Evolutionary conservation across 1,284 basidiomycete species (phyloP).

Genomic region (Salmacisia buchloeana): DNA sequence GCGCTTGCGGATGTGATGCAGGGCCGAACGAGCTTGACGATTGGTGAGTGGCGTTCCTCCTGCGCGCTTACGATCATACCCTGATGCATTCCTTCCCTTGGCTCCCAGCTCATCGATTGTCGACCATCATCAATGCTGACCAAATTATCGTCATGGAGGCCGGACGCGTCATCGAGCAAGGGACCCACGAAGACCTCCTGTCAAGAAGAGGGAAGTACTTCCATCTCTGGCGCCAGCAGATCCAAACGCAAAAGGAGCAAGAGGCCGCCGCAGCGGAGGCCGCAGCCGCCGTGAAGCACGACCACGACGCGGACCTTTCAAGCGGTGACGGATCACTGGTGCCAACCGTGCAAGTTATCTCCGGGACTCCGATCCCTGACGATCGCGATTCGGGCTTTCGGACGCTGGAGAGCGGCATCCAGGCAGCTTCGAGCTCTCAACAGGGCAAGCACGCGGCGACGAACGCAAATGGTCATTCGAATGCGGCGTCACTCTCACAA

Average conservation of each 20-base stretch:
- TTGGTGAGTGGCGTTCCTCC: conserved; percentile 10
- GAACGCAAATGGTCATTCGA: not conserved
- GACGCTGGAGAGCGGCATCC: not conserved
- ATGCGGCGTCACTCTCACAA: not conserved
- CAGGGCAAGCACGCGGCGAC: not conserved
- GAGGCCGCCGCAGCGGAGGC: conserved; percentile 26
- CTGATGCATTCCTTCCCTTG: not conserved
- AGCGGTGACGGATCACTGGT: not conserved
- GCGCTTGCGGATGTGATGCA: conserved; percentile 45
- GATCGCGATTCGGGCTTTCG: not conserved
- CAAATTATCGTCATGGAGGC: conserved; percentile 39
- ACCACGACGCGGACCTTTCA: not conserved
- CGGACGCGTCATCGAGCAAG: conserved; percentile 33
- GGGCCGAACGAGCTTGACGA: conserved; percentile 46
- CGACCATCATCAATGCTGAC: conserved; percentile 49
- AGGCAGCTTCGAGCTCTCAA: too few relatives aligned
- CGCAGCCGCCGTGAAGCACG: not conserved
- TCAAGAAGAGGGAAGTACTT: conserved; percentile 30
- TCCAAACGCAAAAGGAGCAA: conserved; percentile 47
- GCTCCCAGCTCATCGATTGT: conserved; percentile 46
- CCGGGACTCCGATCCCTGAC: not conserved
- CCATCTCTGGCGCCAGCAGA: conserved; percentile 47
- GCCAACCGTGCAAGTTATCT: not conserved
- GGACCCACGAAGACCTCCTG: conserved; percentile 44
- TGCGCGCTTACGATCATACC: not conserved